Base-by-base conservation (phyloP, 1,139 yeast species). In the Yamadazyma friedrichii region DNA sequence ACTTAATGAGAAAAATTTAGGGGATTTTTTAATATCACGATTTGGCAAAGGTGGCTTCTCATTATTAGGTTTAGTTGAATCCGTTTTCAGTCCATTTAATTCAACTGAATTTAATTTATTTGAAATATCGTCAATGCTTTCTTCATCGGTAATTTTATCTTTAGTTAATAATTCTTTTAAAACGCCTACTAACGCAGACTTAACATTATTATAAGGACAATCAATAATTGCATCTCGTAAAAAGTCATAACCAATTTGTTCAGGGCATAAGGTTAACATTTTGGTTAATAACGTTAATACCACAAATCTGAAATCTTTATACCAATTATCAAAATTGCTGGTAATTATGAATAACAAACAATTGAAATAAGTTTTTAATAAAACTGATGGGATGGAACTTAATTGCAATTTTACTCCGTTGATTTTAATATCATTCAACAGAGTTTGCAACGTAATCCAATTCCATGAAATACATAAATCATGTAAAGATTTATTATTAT, bases 121-220 rank as follows among this genome's bases (percentile, higher is more conserved):
- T 10, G 46, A 36, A 15, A 48, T 38, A 3, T 40, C 37, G 2
- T 42, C 41, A 35, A 51, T 36, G 6, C 41, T 28, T 3, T 39
- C 40, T 20, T 38, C 43, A n/a, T 31, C 38, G n/a, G 31, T 15
- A 20, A 10, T 10, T 41, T 51, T 50, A 32, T 51, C 53, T 30
- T 58, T 56, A 9, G 70, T 58, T 49, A 78, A 62, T 45, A 88
- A 67, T 48, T 82, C 86, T 56, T 85, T 88, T 51, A 88, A 70
- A 22, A 87, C 77, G 3, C 83, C 79, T 12, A 87, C 72, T 38
- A 83, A 64, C 3, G 80, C 79, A 22, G 81, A 72, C 49, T 81
- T 80, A 16, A 78, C 76, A 34, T 72, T 70, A 33, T 73, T 78
- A 56, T 71, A 82, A 2, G 96, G 95, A 55, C 95, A 87, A 42